Conservation (phyloP, 2,329 filamentous ascomycete species). For the Cyphellophora attinorum region DNA sequence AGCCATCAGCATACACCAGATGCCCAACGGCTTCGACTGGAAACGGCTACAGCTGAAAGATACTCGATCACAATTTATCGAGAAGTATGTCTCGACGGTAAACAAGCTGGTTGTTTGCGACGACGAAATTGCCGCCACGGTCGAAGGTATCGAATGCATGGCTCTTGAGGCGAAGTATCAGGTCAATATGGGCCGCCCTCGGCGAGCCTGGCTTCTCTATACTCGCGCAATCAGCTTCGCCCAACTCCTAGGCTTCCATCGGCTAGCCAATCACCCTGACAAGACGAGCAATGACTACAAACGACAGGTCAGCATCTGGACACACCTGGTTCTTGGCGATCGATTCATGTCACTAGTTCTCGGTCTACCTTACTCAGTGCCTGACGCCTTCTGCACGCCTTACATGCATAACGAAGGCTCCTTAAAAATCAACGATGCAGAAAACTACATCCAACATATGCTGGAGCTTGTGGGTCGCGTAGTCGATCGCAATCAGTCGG, state of each 20-base stretch:
- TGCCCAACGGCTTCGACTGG: slow-evolving; percentile 30
- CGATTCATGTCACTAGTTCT: slow-evolving; percentile 44
- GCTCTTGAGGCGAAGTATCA: slow-evolving; percentile 43
- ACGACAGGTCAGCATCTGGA: slow-evolving; percentile 30
- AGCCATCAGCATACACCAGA: slow-evolving; percentile 32
- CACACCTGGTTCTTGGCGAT: slow-evolving; percentile 33
- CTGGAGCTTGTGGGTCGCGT: slow-evolving; percentile 28
- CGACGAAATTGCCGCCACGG: slow-evolving; percentile 39
- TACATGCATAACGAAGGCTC: slow-evolving; percentile 19
- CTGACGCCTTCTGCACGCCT: slow-evolving; percentile 22
- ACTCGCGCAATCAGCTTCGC: slow-evolving; percentile 43
- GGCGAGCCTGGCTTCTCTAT: slow-evolving; percentile 43
- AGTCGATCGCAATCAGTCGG: slow-evolving; percentile 32
- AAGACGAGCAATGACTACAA: slow-evolving; percentile 19
- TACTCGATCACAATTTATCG: slow-evolving; percentile 33
- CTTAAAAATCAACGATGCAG: slow-evolving; percentile 12
- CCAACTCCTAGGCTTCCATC: slow-evolving; percentile 41
- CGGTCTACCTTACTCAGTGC: slow-evolving; percentile 39
- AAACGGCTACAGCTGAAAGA: slow-evolving; percentile 26
- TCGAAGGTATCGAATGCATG: slow-evolving; percentile 45
- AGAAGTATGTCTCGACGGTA: slow-evolving; percentile 36
- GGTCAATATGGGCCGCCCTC: slow-evolving; percentile 46
- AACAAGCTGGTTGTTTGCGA: slow-evolving; percentile 39
- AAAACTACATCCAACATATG: slow-evolving; percentile 24
- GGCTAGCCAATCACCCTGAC: slow-evolving; percentile 21